Conservation (phyloP, 148 eudicot species). For the Silene latifolia region DNA sequence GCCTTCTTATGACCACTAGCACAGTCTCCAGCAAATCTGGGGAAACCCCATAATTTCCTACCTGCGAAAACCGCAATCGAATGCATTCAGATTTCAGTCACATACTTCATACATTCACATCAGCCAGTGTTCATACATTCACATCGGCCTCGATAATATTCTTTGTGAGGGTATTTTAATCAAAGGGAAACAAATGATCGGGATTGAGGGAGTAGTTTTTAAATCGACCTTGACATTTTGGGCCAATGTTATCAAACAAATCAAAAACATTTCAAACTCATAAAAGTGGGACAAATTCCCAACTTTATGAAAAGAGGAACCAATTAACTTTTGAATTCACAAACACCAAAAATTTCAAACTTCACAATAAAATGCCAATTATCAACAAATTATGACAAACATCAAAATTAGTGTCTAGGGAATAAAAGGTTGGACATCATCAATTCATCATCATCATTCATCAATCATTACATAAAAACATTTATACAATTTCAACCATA, state of each 20-base stretch:
- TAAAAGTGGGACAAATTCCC: neutral
- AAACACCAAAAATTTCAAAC: neutral
- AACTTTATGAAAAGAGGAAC: neutral
- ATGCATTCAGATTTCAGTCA: neutral
- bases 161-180: no score
- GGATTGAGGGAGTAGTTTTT: no score
- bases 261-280: constrained; percentile 1
- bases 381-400: neutral
- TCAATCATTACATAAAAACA: constrained; percentile 10
- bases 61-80: constrained; percentile 36
- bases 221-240: neutral
- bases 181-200: no score
- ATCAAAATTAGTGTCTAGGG: neutral
- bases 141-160: no score
- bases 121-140: neutral
- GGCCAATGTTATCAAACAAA: neutral
- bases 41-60: constrained; percentile 77
- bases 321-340: constrained; percentile 3
- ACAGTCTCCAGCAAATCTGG: constrained; percentile 93
- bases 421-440: neutral
- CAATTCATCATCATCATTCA: neutral
- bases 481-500: neutral
- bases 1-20: constrained; percentile 68
- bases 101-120: neutral
- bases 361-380: neutral